A percentile compares a stretch with the other conserved stretches of the same genome.
These are phyloP conservation scores for Fusarium sp. DNA, from an alignment of 2,329 filamentous ascomycete species.

Conservation along the genomic window DNA sequence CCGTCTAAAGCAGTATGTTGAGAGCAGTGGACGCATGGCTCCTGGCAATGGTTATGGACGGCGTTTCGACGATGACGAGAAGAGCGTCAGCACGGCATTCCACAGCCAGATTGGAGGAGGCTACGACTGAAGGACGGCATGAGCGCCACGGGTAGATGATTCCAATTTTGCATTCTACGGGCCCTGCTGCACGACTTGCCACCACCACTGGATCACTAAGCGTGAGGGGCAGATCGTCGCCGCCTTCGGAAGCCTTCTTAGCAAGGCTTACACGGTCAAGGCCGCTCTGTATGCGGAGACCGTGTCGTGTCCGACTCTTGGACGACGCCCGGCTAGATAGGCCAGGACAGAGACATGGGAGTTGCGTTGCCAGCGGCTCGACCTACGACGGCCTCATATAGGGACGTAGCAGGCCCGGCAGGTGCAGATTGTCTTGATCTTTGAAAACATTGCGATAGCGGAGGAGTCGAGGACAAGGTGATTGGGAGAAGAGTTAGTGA, in stretches of 20 bases:
- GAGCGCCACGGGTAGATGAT: conserved; percentile 49
- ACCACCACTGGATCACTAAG: conserved; percentile 39
- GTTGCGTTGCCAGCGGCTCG: conserved; percentile 40
- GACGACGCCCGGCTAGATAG: conserved; percentile 37
- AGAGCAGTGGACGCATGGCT: conserved; percentile 80
- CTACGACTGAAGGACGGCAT: conserved; percentile 62
- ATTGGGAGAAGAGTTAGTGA: conserved; percentile 19
- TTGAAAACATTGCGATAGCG: conserved; percentile 43
- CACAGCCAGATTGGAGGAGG: conserved; percentile 88
- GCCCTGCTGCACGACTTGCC: conserved; percentile 45
- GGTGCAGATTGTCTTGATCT: conserved; percentile 51
- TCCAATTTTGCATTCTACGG: conserved; percentile 49
- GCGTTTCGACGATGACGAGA: conserved; percentile 89
- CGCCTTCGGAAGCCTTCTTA: conserved; percentile 42
- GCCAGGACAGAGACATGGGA: conserved; percentile 41
- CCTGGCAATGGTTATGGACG: conserved; percentile 77
- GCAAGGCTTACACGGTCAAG: conserved; percentile 42
- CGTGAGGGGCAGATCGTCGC: conserved; percentile 37
- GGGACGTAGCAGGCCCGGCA: conserved; percentile 43
- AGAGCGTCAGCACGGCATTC: conserved; percentile 96
- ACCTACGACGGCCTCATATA: conserved; percentile 36
- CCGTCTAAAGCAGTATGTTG: conserved; percentile 93
- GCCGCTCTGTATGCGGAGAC: conserved; percentile 38
- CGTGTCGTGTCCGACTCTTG: conserved; percentile 42
- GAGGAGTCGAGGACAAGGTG: conserved; percentile 24